phyloP scores from a whole-genome alignment of 768 basidiomycete species.

The Termitomyces heimii region DNA sequence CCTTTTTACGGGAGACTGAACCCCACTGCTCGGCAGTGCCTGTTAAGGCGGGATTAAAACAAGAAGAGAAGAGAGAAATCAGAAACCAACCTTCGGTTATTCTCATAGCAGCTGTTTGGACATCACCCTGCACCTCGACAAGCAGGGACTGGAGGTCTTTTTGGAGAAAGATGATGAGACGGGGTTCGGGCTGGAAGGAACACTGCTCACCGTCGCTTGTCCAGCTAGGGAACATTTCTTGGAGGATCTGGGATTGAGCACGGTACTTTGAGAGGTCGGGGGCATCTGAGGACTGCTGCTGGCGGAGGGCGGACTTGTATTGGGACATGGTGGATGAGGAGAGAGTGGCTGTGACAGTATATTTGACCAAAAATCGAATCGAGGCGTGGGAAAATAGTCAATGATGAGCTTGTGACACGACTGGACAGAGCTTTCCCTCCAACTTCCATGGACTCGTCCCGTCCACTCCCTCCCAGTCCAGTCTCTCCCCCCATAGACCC shows the following conservation, averaged over 20 bases:
- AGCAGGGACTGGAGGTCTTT: constrained; percentile 69
- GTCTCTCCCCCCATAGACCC: background rate
- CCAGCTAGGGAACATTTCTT: constrained; percentile 68
- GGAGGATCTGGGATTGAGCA: constrained; percentile 51
- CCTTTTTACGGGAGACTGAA: constrained; percentile 81
- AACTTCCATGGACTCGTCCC: background rate
- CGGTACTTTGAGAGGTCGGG: constrained; percentile 41
- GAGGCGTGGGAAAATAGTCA: constrained; percentile 14
- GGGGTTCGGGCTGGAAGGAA: constrained; percentile 13
- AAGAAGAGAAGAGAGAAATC: constrained; percentile 3
- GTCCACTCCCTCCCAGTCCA: constrained; percentile 3
- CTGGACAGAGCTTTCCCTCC: background rate
- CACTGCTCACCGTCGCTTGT: constrained; percentile 54
- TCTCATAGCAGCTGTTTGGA: constrained; percentile 61
- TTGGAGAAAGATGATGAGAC: constrained; percentile 17
- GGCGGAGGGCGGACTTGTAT: constrained; percentile 43
- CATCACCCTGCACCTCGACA: constrained; percentile 61
- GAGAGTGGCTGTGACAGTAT: constrained; percentile 5
- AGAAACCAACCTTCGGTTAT: constrained; percentile 62
- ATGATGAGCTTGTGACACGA: background rate
- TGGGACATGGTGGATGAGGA: constrained; percentile 39
- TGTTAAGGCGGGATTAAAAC: constrained; percentile 24
- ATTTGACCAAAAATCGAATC: constrained; percentile 12
- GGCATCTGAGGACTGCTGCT: constrained; percentile 27
- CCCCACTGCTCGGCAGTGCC: constrained; percentile 79